Conservation (phyloP, 108 stramenopile species). For the Epithemia pelagica region DNA sequence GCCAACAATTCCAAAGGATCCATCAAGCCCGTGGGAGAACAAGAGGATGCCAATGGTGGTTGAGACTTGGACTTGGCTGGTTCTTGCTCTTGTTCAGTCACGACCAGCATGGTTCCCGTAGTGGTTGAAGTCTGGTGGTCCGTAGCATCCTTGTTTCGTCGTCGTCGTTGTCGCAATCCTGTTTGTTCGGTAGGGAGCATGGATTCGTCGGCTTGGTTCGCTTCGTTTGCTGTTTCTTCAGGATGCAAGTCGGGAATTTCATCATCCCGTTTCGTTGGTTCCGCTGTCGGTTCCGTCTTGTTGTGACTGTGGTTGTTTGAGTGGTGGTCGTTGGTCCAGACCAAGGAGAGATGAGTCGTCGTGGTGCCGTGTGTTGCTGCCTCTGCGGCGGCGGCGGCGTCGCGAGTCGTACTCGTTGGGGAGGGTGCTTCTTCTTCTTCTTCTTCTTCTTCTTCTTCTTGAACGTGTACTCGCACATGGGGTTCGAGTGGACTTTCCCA, state of each 20-base stretch:
- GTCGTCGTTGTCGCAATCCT: neutral
- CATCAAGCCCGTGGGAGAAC: too few relatives aligned
- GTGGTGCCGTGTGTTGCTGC: too few relatives aligned
- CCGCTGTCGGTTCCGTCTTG: too few relatives aligned
- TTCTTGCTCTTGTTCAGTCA: neutral
- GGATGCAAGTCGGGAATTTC: neutral
- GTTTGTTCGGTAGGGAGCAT: neutral
- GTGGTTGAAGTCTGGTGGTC: neutral
- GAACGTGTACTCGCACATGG: neutral
- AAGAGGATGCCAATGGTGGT: too few relatives aligned
- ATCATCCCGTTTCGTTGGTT: too few relatives aligned
- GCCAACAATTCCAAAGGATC: constrained; percentile 26
- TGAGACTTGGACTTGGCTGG: neutral
- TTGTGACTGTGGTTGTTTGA: neutral
- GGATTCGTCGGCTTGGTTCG: too few relatives aligned
- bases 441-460: neutral
- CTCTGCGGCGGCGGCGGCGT: too few relatives aligned
- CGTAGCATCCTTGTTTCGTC: neutral
- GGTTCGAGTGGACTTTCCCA: neutral
- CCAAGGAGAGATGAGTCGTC: too few relatives aligned
- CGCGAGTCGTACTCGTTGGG: neutral
- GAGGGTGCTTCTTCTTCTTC: neutral
- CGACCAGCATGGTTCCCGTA: too few relatives aligned
- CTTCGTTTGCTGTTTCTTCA: neutral
- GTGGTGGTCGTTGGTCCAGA: neutral